phyloP scores from a whole-genome alignment of 257 asterid genomes.

The Capsicum chinense region DNA sequence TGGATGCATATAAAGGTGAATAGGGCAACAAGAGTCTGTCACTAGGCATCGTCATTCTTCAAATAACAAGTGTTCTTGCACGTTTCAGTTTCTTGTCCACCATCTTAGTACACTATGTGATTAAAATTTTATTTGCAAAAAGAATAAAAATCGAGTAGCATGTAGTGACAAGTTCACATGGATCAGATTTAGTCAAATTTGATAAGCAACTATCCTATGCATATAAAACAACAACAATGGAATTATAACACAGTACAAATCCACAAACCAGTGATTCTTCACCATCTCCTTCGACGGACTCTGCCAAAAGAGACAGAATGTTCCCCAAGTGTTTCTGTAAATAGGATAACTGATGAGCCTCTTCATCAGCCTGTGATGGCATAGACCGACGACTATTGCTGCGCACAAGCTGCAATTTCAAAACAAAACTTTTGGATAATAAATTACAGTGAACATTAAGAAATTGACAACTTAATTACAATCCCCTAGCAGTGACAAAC shows the following conservation, averaged over 20 bases:
- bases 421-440: constrained; percentile 8
- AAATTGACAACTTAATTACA: not conserved
- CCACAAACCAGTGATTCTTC: constrained; percentile 77
- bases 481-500: no score
- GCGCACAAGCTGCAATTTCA: constrained; percentile 76
- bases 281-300: constrained; percentile 75
- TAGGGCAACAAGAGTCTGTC: not conserved
- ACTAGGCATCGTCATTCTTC: not conserved
- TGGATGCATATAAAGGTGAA: not conserved
- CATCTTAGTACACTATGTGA: not conserved
- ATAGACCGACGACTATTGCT: constrained; percentile 90
- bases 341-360: constrained; percentile 95
- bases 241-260: not conserved
- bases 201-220: constrained; percentile 13
- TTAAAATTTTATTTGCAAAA: not conserved
- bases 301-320: constrained; percentile 89
- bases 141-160: constrained; percentile 1
- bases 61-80: not conserved
- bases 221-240: constrained; percentile 4
- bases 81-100: constrained; percentile 22
- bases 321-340: constrained; percentile 87
- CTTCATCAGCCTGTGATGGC: constrained; percentile 95
- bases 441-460: constrained; percentile 3
- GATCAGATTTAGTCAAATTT: constrained; percentile 11
- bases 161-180: not conserved